Base-by-base conservation (phyloP, 139 green algal species). In the Tetratostichococcus sp. region DNA sequence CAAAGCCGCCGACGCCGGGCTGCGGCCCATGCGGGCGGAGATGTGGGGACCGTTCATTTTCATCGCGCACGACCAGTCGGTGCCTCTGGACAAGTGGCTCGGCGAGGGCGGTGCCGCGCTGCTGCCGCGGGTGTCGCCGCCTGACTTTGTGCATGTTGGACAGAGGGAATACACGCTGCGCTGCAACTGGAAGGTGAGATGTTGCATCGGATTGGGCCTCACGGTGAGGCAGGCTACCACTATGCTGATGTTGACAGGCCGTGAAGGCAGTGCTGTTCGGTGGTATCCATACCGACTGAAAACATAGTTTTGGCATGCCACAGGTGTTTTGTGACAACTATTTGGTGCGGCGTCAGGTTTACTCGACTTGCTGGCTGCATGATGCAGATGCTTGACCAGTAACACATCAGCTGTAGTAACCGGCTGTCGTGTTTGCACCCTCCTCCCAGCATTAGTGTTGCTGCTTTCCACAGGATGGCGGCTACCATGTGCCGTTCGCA, bases 171-270 rank as follows among this genome's bases (percentile, higher is more conserved):
- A 89, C 67, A 39, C 77, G 16, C 57, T 92, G 1, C 31, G 67
- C 14, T 91, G 84, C 81, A 92, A 92, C 67, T 92, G 88, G 88
- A 92, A 92, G 77, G 39, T 50, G 6, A 11, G 39, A n/a, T n/a
- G n/a, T n/a, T n/a, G n/a, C n/a, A n/a, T n/a, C n/a, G n/a, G n/a
- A n/a, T n/a, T n/a, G n/a, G n/a, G n/a, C n/a, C n/a, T n/a, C n/a
- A n/a, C n/a, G n/a, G n/a, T n/a, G n/a, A n/a, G n/a, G n/a, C n/a
- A n/a, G n/a, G n/a, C n/a, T n/a, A n/a, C n/a, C n/a, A n/a, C n/a
- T n/a, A n/a, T n/a, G n/a, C n/a, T n/a, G n/a, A n/a, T n/a, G n/a
- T n/a, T n/a, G n/a, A n/a, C n/a, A n/a, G n/a, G n/a, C n/a, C n/a
- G n/a, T n/a, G n/a, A n/a, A n/a, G n/a, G n/a, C n/a, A n/a, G n/a